Percentiles rank a stretch among this genome's conserved stretches.
These are phyloP conservation scores for Ogataea thermomethanolica DNA, from an alignment of 805 yeast species.

Conservation along the genomic window DNA sequence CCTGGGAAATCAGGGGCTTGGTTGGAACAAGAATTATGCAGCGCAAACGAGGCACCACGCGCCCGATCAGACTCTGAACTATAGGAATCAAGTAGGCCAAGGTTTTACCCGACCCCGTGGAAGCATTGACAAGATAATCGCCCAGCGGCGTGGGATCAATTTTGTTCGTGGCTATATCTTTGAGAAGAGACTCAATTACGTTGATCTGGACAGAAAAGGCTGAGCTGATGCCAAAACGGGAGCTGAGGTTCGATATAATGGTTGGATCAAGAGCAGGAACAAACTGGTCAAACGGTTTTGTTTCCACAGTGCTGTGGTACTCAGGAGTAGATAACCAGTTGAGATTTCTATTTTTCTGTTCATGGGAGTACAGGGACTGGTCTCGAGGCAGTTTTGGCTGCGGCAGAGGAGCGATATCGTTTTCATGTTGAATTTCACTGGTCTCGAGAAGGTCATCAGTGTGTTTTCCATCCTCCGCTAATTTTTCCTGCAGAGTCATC, in stretches of 20 bases:
- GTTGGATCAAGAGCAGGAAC: conserved; percentile 38
- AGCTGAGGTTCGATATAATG: conserved; percentile 44
- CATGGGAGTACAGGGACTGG: conserved; percentile 34
- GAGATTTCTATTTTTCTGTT: conserved; percentile 36
- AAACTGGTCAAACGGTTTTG: conserved; percentile 48
- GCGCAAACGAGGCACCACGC: conserved; percentile 69
- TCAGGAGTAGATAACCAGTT: conserved; percentile 69
- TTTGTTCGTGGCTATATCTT: conserved; percentile 38
- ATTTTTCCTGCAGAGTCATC: conserved; percentile 24
- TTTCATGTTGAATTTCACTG: conserved; percentile 27
- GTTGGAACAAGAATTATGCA: conserved; percentile 88
- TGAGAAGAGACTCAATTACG: conserved; percentile 53
- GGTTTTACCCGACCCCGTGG: conserved; percentile 96
- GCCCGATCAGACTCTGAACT: conserved; percentile 57
- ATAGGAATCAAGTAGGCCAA: conserved; percentile 85
- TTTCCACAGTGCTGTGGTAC: conserved; percentile 47
- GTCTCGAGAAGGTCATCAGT: conserved; percentile 3
- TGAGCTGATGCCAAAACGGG: conserved; percentile 39
- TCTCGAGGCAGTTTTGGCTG: conserved; percentile 72
- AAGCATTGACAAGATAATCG: conserved; percentile 84
- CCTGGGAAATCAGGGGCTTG: conserved; percentile 81
- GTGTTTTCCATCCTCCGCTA: conserved; percentile 10
- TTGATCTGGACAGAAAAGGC: conserved; percentile 80
- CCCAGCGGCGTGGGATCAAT: conserved; percentile 56
- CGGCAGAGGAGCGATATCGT: conserved; percentile 70